Evolutionary conservation across 495 filamentous ascomycete genomes (phyloP), one percentile per base, ranked within the genome.

Genomic region (Penicillium desertorum): DNA sequence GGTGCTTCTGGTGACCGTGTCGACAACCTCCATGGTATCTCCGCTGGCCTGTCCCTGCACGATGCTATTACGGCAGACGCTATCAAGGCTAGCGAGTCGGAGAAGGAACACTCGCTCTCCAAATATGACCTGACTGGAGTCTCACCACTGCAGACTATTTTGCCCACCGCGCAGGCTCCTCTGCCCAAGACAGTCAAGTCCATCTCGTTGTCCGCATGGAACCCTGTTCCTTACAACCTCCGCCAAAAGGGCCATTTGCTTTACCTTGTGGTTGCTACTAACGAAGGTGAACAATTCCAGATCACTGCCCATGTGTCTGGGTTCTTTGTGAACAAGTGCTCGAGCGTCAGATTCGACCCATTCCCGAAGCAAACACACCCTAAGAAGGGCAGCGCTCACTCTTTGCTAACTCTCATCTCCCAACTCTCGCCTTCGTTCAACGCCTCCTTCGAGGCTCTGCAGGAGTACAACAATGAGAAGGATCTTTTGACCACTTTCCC

Each of bases 271-370:
- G 78, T 95, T 32, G 88, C 86, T 17, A 97, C 92, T 36, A 90
- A 88, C 64, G 95, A 99, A 73, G 90, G 90, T 56, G 92, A 98
- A 71, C 88, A 92, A 67, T 84, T 88, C 73, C 91, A 97, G 69
- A 89, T 99, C 61, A 98, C 95, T 8, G 85, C 91, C 7, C 89
- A 96, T 65, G 87, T 95, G 45, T 89, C 91, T 10, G 95, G 95
- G 5, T 99, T 99, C 78, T 98, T 86, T 73, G 90, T 97, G 60
- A 98, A 96, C 82, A 94, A 89, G 69, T 95, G 86, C 36, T 88
- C 88, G 45, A 94, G 89, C 71, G 81, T 73, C 78, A 93, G 90
- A 76, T 99, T 99, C 65, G 93, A 98, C 71, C 95, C 95, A 11
- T 84, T 83, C 57, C 91, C 90, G 29, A 82, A 85, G 61, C 76